These are phyloP conservation scores for Paecilomyces variotii DNA, from an alignment of 2,329 filamentous ascomycete genomes.

Conservation along the genomic window DNA sequence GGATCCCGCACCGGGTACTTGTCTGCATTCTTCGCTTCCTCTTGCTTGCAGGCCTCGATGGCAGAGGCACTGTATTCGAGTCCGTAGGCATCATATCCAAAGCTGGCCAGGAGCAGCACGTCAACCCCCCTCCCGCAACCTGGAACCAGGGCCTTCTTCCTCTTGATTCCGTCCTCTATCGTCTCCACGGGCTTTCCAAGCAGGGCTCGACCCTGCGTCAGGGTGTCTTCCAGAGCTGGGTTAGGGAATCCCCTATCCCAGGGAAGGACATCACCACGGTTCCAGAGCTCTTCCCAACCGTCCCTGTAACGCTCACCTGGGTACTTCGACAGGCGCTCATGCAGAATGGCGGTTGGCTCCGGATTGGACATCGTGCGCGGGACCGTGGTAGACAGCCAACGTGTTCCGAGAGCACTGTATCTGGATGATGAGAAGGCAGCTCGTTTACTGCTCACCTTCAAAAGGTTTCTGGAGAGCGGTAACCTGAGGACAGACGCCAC, in stretches of 20 bases:
- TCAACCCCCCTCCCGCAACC: slow-evolving; percentile 80
- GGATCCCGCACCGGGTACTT: slow-evolving; percentile 29
- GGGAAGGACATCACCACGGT: slow-evolving; percentile 43
- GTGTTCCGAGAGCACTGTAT: neutral
- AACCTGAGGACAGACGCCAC: neutral
- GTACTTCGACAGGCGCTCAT: slow-evolving; percentile 35
- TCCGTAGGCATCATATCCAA: slow-evolving; percentile 70
- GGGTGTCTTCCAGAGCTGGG: slow-evolving; percentile 49
- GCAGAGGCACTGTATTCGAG: slow-evolving; percentile 57
- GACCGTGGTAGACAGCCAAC: neutral
- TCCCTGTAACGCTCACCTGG: slow-evolving; percentile 33
- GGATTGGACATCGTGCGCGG: neutral
- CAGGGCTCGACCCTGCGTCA: slow-evolving; percentile 31
- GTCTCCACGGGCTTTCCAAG: slow-evolving; percentile 27
- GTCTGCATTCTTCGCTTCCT: slow-evolving; percentile 23
- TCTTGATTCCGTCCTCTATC: slow-evolving; percentile 14
- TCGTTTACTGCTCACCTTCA: neutral
- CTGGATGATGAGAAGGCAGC: neutral
- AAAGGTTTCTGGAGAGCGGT: neutral
- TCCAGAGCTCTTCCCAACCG: slow-evolving; percentile 52
- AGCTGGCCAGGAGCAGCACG: slow-evolving; percentile 63
- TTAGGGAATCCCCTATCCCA: slow-evolving; percentile 55
- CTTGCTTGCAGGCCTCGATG: slow-evolving; percentile 29
- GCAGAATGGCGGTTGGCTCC: neutral
- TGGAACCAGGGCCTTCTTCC: slow-evolving; percentile 61